Base-by-base conservation (phyloP, 805 yeast species). In the Candida caryicola region DNA sequence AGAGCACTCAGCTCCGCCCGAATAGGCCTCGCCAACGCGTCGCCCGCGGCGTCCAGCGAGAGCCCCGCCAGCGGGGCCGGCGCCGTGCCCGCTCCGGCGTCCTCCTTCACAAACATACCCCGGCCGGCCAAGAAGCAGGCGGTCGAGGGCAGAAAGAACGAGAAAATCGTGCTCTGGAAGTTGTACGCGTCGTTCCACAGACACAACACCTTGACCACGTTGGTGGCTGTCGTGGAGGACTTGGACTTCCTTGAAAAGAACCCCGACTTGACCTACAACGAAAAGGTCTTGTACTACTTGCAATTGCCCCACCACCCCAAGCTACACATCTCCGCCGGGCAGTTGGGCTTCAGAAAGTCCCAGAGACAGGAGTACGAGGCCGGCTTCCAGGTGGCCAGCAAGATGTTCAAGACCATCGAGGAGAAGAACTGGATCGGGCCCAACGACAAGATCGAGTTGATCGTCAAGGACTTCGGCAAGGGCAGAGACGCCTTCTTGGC, bases 331-430 rank as follows among this genome's bases (percentile, higher is more conserved):
- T 76, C 87, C 5, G 83, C 96, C 0, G 99, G 99, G 36, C 79
- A 77, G 56, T 69, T 88, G 36, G 99, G 98, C 3, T 91, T 89
- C 71, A 77, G 88, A 54, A 88, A 89, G 54, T 78, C 93, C 13
- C 88, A 88, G 40, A 80, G 96, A 63, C 87, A 95, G 34, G 95
- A 88, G 60, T 87, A 86, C 55, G 99, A 91, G 64, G 96, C 96
- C 1, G 84, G 84, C 10, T 90, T 83, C 70, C 96, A 89, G 60
- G 82, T 91, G 7, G 69, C 89, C 12, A 69, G 89, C 3, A 77
- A 76, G 46, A 71, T 86, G 64, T 88, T 91, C 62, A 74, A 80
- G 45, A 60, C 73, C 47, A 85, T 91, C 57, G 79, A 78, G 62
- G 85, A 81, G 56, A 74, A 70, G 46, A 74, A 73, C 26, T 66